A percentile compares a stretch with the other conserved stretches of the same genome.
These are phyloP conservation scores for Chrysanthemum lavandulifolium DNA, from an alignment of 129 eudicot genomes.

Conservation along the genomic window DNA sequence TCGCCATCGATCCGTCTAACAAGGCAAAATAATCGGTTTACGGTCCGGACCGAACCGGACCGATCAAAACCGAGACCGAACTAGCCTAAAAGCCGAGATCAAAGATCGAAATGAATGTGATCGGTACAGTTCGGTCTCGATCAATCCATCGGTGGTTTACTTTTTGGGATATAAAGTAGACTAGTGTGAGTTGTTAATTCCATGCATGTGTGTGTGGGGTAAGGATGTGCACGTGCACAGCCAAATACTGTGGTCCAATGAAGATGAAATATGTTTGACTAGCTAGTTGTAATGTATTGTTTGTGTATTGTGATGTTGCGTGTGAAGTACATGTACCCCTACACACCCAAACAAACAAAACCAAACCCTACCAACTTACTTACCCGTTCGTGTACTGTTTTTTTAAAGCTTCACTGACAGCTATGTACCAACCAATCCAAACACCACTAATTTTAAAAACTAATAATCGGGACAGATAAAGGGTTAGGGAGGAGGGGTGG, in stretches of 20 bases:
- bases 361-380: slow-evolving; percentile 7
- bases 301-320: slow-evolving; percentile 11
- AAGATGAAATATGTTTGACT: not conserved
- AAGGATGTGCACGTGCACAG: slow-evolving; percentile 16
- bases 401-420: not conserved
- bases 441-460: too few species aligned
- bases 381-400: slow-evolving; percentile 20
- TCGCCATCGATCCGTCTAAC: too few species aligned
- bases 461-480: too few species aligned
- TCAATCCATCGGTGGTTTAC: too few species aligned
- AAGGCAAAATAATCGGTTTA: too few species aligned
- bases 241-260: not conserved
- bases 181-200: not conserved
- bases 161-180: not conserved
- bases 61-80: too few species aligned
- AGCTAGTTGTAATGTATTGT: not conserved
- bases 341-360: slow-evolving; percentile 12
- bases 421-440: too few species aligned
- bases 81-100: too few species aligned
- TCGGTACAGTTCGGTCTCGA: too few species aligned
- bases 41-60: too few species aligned
- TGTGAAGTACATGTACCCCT: slow-evolving; percentile 18
- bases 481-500: too few species aligned
- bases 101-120: too few species aligned
- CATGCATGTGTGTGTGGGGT: not conserved